Percentiles rank a stretch among this genome's conserved stretches.
These are phyloP conservation scores for Arthrobotrys musiformis DNA, from an alignment of 2,329 filamentous ascomycete species.

Conservation along the genomic window DNA sequence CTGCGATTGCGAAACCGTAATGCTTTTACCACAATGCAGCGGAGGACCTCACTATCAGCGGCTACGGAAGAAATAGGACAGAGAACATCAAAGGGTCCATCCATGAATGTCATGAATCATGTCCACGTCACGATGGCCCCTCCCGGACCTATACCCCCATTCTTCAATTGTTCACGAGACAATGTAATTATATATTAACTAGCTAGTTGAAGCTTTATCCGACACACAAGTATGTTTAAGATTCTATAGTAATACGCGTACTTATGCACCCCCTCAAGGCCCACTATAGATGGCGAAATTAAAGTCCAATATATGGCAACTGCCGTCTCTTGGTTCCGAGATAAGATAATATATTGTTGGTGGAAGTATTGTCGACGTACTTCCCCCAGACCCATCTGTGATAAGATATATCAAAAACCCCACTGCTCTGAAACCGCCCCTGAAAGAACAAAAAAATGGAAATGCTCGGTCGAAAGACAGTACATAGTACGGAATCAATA, in stretches of 20 bases:
- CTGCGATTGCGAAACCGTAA: neutral
- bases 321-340: neutral
- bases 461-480: neutral
- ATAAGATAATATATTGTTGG: neutral
- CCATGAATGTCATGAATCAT: neutral
- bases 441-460: neutral
- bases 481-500: neutral
- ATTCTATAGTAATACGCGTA: neutral
- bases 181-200: neutral
- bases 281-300: neutral
- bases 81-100: neutral
- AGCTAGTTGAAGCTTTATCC: neutral
- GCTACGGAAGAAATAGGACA: neutral
- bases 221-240: neutral
- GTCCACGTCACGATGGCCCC: neutral
- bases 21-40: too few species aligned
- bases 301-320: too few species aligned
- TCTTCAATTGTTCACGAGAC: neutral
- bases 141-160: too few species aligned
- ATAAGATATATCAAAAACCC: neutral
- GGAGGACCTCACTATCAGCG: neutral
- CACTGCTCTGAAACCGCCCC: conserved; percentile 5
- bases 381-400: neutral
- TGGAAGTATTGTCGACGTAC: conserved; percentile 7
- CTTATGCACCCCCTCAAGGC: neutral